Evolutionary conservation across 495 filamentous ascomycete genomes (phyloP).

Genomic region (Penicillium pulvis): DNA sequence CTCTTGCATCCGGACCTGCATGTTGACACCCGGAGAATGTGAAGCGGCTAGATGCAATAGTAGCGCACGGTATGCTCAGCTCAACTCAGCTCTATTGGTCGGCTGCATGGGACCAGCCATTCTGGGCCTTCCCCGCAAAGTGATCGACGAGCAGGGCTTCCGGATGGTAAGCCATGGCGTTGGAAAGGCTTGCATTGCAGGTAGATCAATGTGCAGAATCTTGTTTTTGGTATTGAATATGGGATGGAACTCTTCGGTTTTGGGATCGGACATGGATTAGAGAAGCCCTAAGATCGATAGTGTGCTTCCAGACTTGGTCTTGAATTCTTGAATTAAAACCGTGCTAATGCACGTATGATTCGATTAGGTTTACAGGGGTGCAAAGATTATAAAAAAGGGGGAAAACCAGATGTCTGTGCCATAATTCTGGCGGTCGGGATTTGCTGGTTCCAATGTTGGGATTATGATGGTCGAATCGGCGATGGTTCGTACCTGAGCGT

Average conservation of each 20-base stretch:
- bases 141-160: constrained; percentile 8
- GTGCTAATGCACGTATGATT: constrained; percentile 21
- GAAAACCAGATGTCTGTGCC: constrained; percentile 1
- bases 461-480: constrained; percentile 3
- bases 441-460: constrained; percentile 1
- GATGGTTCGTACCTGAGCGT: constrained; percentile 4
- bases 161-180: constrained; percentile 8
- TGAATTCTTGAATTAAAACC: constrained; percentile 14
- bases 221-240: neutral
- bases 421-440: constrained; percentile 2
- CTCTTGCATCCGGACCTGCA: constrained; percentile 9
- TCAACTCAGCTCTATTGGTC: constrained; percentile 2
- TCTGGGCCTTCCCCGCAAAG: constrained; percentile 20
- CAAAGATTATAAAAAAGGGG: constrained; percentile 1
- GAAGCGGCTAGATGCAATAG: constrained; percentile 10
- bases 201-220: constrained; percentile 2
- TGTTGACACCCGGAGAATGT: constrained; percentile 18
- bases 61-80: constrained; percentile 14
- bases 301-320: constrained; percentile 14
- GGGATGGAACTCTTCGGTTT: constrained; percentile 1
- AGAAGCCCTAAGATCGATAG: constrained; percentile 25
- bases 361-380: constrained; percentile 12
- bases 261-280: constrained; percentile 15
- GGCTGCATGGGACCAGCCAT: constrained; percentile 10
- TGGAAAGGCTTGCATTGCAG: constrained; percentile 16